Evolutionary conservation across 75 land plant genomes (phyloP).

Genomic region (Cryptomeria japonica): DNA sequence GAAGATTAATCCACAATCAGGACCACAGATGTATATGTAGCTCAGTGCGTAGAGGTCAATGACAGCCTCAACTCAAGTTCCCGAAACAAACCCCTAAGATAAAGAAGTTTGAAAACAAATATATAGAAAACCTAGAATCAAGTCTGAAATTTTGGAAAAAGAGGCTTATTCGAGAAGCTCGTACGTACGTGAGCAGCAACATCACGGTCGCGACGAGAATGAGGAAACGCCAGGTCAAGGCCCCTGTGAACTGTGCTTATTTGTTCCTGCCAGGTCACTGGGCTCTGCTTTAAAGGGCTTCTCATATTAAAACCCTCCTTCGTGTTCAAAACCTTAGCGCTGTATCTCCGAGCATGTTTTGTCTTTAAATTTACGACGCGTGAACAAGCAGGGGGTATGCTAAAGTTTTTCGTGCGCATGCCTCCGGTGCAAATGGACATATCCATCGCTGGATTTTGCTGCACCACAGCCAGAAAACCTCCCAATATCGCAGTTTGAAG

Average conservation of each 20-base stretch:
- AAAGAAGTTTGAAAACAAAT: not conserved
- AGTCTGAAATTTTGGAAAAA: not conserved
- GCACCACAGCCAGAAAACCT: too few relatives aligned
- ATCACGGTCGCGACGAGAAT: not conserved
- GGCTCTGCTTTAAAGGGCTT: not conserved
- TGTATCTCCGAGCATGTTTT: not conserved
- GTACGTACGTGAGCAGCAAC: not conserved
- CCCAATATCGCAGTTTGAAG: too few relatives aligned
- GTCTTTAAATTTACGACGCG: not conserved
- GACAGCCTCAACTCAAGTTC: too few relatives aligned
- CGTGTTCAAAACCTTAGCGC: not conserved
- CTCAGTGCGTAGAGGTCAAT: too few relatives aligned
- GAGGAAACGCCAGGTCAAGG: not conserved
- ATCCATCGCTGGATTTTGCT: not conserved
- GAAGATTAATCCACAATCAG: too few relatives aligned
- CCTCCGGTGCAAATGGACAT: not conserved
- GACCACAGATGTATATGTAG: too few relatives aligned
- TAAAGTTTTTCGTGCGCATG: not conserved
- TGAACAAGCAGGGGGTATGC: not conserved
- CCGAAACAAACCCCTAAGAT: too few relatives aligned
- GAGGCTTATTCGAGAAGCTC: not conserved
- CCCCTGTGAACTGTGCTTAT: not conserved
- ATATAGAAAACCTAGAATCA: too few relatives aligned
- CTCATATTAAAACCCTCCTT: not conserved
- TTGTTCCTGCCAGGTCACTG: not conserved